These are phyloP conservation scores for Castanea crenata DNA, from an alignment of 306 rosid species.

Conservation along the genomic window DNA sequence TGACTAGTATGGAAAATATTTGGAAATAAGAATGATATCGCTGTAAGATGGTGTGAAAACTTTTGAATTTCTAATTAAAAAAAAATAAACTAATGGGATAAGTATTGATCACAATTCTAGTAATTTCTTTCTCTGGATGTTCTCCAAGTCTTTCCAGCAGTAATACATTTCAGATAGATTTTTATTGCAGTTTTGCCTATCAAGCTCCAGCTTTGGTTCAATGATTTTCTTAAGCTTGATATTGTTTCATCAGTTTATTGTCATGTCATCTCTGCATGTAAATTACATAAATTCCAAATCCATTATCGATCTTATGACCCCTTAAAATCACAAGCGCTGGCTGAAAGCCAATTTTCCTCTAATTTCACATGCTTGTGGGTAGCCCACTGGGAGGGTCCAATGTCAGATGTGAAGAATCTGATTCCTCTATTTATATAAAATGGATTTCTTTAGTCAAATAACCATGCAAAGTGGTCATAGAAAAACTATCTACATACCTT, in stretches of 20 bases:
- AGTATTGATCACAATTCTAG: neutral
- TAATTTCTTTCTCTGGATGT: neutral
- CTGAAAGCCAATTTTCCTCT: neutral
- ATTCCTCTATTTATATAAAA: neutral
- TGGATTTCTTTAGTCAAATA: neutral
- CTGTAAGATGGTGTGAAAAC: neutral
- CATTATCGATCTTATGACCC: neutral
- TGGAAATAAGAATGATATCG: neutral
- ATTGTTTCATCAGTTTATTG: neutral
- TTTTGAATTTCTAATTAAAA: neutral
- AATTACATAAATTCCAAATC: neutral
- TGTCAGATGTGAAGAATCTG: neutral
- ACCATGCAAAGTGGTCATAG: neutral
- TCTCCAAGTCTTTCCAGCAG: neutral
- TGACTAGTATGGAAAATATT: neutral
- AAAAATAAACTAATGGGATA: neutral
- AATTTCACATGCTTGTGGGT: neutral
- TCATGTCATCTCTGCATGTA: neutral
- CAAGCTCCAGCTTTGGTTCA: neutral
- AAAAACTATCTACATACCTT: constrained; percentile 42
- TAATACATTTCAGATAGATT: neutral
- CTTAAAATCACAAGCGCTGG: neutral
- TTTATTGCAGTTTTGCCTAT: neutral
- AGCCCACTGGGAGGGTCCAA: neutral
- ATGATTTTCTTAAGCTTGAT: neutral